Evolutionary conservation across 805 yeast species (phyloP).

Genomic region (Candida sithepensis): DNA sequence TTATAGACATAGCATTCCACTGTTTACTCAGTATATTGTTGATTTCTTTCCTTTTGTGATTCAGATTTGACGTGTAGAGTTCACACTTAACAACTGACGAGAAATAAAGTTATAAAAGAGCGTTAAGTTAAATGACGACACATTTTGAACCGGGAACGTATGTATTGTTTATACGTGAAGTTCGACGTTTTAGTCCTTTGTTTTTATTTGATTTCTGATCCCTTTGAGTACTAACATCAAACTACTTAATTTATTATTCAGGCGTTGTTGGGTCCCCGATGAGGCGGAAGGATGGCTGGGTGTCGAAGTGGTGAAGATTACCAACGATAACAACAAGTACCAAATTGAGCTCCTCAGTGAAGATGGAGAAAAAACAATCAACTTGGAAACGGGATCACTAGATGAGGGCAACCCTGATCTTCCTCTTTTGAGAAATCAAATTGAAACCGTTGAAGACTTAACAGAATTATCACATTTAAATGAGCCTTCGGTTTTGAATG

Average conservation of each 20-base stretch:
- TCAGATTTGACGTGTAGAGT: not conserved
- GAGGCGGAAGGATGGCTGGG: constrained; percentile 72
- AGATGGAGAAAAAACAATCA: constrained; percentile 40
- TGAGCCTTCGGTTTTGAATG: constrained; percentile 95
- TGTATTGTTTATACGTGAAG: constrained; percentile 21
- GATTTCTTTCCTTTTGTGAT: not conserved
- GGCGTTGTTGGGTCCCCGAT: constrained; percentile 83
- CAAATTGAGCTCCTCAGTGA: constrained; percentile 53
- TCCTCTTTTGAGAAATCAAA: constrained; percentile 85
- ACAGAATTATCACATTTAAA: constrained; percentile 88
- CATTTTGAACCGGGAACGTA: constrained; percentile 51
- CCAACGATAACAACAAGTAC: constrained; percentile 40
- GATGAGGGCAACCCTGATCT: constrained; percentile 53
- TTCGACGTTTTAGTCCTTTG: not conserved
- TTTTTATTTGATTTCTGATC: not conserved
- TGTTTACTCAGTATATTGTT: not conserved
- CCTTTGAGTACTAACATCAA: constrained; percentile 5
- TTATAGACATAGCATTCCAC: not conserved
- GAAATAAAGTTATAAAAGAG: too few relatives aligned
- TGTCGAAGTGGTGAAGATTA: constrained; percentile 50
- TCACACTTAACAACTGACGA: not conserved
- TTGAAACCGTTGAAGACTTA: constrained; percentile 92
- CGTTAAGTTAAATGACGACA: constrained; percentile 24
- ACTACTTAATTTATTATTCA: constrained; percentile 16
- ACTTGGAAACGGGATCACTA: constrained; percentile 45